Percentiles rank a stretch among this genome's conserved stretches.
Evolutionary conservation across 2,329 filamentous ascomycete species (phyloP).

Genomic region (Penicillium sp.): DNA sequence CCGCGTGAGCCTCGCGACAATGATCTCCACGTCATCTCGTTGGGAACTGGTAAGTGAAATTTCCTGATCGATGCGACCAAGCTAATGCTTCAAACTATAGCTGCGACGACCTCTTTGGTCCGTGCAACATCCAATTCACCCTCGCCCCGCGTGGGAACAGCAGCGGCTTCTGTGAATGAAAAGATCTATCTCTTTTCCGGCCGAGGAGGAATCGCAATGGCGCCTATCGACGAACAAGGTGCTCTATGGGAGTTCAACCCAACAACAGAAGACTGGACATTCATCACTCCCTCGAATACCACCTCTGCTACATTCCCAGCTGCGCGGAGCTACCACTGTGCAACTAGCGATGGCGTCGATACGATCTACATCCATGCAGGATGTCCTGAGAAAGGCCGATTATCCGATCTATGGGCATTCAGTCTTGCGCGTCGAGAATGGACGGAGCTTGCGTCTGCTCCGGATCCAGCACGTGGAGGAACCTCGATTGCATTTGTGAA

Average conservation of each 20-base stretch:
- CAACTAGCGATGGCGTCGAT: constrained; percentile 56
- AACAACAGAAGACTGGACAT: constrained; percentile 57
- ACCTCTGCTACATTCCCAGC: constrained; percentile 48
- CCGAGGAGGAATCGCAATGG: constrained; percentile 62
- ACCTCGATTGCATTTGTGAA: constrained; percentile 59
- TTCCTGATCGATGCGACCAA: constrained; percentile 1
- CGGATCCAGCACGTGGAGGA: constrained; percentile 61
- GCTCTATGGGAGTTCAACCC: constrained; percentile 72
- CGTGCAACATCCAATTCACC: constrained; percentile 45
- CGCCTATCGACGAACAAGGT: constrained; percentile 67
- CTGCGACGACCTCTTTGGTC: not conserved
- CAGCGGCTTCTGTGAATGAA: constrained; percentile 60
- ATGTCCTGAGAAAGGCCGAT: constrained; percentile 57
- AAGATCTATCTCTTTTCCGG: constrained; percentile 79
- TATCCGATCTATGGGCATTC: constrained; percentile 73
- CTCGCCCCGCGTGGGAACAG: constrained; percentile 64
- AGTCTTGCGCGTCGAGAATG: constrained; percentile 59
- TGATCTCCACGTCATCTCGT: constrained; percentile 59
- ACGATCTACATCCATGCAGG: constrained; percentile 74
- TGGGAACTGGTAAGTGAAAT: constrained; percentile 35
- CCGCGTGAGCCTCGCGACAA: constrained; percentile 66
- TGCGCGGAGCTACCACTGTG: constrained; percentile 65
- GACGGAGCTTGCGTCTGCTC: constrained; percentile 62
- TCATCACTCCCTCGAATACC: constrained; percentile 52
- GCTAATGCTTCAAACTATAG: not conserved